phyloP scores from a whole-genome alignment of 2,329 filamentous ascomycete species.

The Fusarium chlamydosporum region DNA sequence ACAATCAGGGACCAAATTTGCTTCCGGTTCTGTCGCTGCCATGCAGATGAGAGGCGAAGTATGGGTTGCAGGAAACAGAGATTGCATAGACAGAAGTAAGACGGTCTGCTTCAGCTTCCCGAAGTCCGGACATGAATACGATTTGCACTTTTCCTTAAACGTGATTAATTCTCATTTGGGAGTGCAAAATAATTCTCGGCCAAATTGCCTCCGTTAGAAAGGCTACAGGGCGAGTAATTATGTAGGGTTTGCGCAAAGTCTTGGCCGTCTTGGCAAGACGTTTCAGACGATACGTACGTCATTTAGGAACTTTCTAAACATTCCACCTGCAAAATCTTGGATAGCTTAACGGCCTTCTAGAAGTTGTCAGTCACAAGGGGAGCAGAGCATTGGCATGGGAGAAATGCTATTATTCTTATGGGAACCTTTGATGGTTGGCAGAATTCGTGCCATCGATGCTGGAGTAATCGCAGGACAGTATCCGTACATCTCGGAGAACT shows the following conservation, averaged over 20 bases:
- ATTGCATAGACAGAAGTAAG: not conserved
- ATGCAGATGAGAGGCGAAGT: conserved; percentile 16
- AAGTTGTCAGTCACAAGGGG: not conserved
- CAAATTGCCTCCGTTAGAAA: not conserved
- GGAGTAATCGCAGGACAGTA: not conserved
- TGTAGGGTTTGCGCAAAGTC: not conserved
- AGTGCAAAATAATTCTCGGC: not conserved
- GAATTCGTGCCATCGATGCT: not conserved
- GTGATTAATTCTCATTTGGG: not conserved
- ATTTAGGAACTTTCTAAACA: not conserved
- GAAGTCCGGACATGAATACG: not conserved
- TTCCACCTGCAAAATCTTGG: not conserved
- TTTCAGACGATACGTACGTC: conserved; percentile 1
- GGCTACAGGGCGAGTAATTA: not conserved
- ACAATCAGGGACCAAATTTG: conserved; percentile 3
- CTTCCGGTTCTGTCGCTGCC: conserved; percentile 4
- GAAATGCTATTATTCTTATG: not conserved
- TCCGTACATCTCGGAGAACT: conserved; percentile 4
- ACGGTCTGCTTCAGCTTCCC: not conserved
- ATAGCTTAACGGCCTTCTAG: not conserved
- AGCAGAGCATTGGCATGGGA: not conserved
- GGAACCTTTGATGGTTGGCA: not conserved
- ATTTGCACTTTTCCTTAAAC: not conserved
- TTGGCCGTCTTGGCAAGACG: not conserved
- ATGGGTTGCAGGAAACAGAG: conserved; percentile 1